Percentiles rank a stretch among this genome's conserved stretches.
These are phyloP conservation scores for Aquilaria agallochum DNA, from an alignment of 441 rosid species.

Conservation along the genomic window DNA sequence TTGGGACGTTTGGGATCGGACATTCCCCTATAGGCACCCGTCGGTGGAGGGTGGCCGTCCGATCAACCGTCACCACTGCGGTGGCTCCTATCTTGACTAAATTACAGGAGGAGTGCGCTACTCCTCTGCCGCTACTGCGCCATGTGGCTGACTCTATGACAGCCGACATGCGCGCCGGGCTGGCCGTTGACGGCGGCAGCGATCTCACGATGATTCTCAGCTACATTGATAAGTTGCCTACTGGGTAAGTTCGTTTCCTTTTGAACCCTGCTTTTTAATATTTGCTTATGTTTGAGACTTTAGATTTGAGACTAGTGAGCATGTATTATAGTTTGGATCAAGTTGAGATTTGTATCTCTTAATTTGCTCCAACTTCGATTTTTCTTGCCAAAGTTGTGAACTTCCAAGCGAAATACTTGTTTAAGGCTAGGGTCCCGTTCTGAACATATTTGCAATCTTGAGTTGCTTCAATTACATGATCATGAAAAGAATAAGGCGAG, in stretches of 20 bases:
- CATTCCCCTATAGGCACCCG: slow-evolving; percentile 19
- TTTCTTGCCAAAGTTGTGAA: neutral
- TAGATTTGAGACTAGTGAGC: neutral
- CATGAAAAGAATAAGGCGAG: too few species aligned
- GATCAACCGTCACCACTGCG: slow-evolving; percentile 36
- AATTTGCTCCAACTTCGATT: neutral
- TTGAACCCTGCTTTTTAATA: neutral
- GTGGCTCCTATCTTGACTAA: slow-evolving; percentile 52
- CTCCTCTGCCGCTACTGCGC: slow-evolving; percentile 62
- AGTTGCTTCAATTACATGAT: too few species aligned
- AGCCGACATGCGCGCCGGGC: slow-evolving; percentile 71
- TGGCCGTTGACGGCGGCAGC: slow-evolving; percentile 61
- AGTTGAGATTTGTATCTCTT: neutral
- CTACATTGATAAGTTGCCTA: slow-evolving; percentile 71
- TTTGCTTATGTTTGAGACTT: neutral
- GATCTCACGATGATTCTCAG: slow-evolving; percentile 85
- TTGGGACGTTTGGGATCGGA: slow-evolving; percentile 27
- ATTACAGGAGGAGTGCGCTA: slow-evolving; percentile 58
- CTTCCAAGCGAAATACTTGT: neutral
- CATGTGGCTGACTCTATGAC: slow-evolving; percentile 66
- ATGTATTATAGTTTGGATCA: neutral
- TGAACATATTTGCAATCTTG: neutral
- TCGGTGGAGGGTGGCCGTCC: slow-evolving; percentile 37
- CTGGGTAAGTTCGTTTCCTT: slow-evolving; percentile 40
- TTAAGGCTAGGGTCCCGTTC: neutral